Percentiles rank a stretch among this genome's conserved stretches.
Conservation (phyloP, 345 rosid species). For the Arabis alpina region DNA sequence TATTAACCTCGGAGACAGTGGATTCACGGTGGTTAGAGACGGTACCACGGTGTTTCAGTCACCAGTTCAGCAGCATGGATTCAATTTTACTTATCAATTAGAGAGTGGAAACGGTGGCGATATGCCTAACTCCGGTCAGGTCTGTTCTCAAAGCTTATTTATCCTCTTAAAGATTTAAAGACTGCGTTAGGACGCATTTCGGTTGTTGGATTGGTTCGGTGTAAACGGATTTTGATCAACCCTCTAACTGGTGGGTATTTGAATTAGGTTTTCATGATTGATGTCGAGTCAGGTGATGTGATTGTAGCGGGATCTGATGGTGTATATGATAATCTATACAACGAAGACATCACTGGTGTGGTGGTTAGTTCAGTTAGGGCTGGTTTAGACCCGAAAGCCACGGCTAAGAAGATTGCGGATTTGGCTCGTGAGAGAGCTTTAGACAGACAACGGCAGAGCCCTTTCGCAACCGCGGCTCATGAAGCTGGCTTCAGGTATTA, state of each 20-base stretch:
- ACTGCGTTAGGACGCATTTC: not conserved
- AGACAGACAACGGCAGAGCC: conserved; percentile 76
- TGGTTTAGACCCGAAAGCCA: conserved; percentile 68
- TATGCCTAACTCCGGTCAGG: conserved; percentile 92
- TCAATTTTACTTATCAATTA: conserved; percentile 93
- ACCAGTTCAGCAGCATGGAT: conserved; percentile 92
- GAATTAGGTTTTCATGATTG: conserved; percentile 72
- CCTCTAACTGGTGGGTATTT: not conserved
- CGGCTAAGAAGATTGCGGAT: conserved; percentile 85
- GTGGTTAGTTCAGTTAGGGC: conserved; percentile 79
- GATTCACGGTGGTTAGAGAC: conserved; percentile 88
- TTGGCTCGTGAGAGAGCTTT: conserved; percentile 82
- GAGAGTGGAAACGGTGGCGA: conserved; percentile 77
- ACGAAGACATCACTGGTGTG: conserved; percentile 75
- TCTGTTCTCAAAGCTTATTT: conserved; percentile 31
- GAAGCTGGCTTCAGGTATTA: conserved; percentile 87
- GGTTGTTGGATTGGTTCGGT: not conserved
- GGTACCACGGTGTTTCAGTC: conserved; percentile 83
- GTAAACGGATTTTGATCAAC: not conserved
- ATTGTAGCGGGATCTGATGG: conserved; percentile 95
- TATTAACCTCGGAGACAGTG: conserved; percentile 93
- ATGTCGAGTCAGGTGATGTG: conserved; percentile 78
- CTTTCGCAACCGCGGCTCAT: conserved; percentile 88
- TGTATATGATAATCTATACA: conserved; percentile 87
- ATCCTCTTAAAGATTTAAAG: not conserved